Percentiles rank a stretch among this genome's conserved stretches.
phyloP scores from a whole-genome alignment of 371 early-diverging fungal genomes.

The Dichotomocladium elegans region DNA sequence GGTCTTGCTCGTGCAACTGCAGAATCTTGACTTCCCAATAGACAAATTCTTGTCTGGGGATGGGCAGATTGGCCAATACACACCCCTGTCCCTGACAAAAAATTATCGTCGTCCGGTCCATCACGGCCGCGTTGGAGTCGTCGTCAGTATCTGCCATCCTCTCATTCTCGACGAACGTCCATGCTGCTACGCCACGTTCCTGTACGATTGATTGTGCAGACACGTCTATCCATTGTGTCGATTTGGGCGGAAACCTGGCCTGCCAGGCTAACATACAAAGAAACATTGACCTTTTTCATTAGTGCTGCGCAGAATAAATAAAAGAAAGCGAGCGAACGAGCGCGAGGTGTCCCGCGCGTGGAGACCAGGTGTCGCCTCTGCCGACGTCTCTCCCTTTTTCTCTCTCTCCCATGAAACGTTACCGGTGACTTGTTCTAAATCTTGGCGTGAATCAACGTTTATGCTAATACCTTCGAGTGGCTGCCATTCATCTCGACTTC shows the following conservation, averaged over 20 bases:
- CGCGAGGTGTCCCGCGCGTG: too few species aligned
- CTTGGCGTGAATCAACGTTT: conserved; percentile 7
- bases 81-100: conserved; percentile 69
- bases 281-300: neutral
- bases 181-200: conserved; percentile 33
- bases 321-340: too few species aligned
- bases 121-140: conserved; percentile 57
- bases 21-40: conserved; percentile 71
- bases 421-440: conserved; percentile 13
- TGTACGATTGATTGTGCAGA: conserved; percentile 16
- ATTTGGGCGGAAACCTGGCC: conserved; percentile 26
- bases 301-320: neutral
- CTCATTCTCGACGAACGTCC: conserved; percentile 31
- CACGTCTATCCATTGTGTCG: conserved; percentile 22
- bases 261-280: conserved; percentile 28
- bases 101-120: conserved; percentile 64
- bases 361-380: neutral
- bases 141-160: conserved; percentile 28
- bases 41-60: conserved; percentile 63
- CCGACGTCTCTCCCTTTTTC: neutral
- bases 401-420: neutral
- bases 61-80: conserved; percentile 70
- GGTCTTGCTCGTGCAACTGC: conserved; percentile 38
- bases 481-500: conserved; percentile 18
- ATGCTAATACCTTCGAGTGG: conserved; percentile 4